Evolutionary conservation across 805 yeast genomes (phyloP).

Genomic region (Suhomyces canberraensis): DNA sequence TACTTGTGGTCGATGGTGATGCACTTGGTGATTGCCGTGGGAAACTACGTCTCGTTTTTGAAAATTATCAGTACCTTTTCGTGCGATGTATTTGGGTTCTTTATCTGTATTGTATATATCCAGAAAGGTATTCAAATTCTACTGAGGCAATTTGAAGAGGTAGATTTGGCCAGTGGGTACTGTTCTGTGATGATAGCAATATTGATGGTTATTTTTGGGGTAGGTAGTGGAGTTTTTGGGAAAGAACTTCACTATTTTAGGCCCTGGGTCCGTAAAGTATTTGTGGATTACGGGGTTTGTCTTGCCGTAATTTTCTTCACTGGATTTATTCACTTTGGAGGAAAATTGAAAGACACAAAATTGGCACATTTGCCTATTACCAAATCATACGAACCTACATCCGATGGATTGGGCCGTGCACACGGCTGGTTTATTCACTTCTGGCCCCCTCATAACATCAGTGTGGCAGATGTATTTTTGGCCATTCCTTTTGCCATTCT

Average conservation of each 20-base stretch:
- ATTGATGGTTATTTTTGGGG: slow-evolving; percentile 74
- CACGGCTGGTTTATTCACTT: slow-evolving; percentile 78
- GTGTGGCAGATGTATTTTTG: slow-evolving; percentile 74
- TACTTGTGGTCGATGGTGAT: slow-evolving; percentile 86
- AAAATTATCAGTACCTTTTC: slow-evolving; percentile 75
- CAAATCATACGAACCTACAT: slow-evolving; percentile 72
- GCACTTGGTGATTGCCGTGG: slow-evolving; percentile 69
- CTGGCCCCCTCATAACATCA: slow-evolving; percentile 55
- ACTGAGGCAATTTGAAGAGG: slow-evolving; percentile 57
- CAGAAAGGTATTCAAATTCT: slow-evolving; percentile 89
- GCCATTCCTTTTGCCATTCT: slow-evolving; percentile 92
- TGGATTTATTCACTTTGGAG: slow-evolving; percentile 91
- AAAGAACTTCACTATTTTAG: slow-evolving; percentile 58
- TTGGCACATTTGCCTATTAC: slow-evolving; percentile 68
- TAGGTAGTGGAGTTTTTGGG: slow-evolving; percentile 58
- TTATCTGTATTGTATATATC: slow-evolving; percentile 81
- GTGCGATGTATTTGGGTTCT: slow-evolving; percentile 91
- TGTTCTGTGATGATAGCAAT: slow-evolving; percentile 73
- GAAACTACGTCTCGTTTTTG: slow-evolving; percentile 65
- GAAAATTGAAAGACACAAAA: slow-evolving; percentile 53
- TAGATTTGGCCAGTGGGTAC: slow-evolving; percentile 52
- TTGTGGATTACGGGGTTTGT: slow-evolving; percentile 87
- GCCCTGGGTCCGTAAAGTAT: slow-evolving; percentile 58
- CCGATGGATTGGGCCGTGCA: slow-evolving; percentile 30
- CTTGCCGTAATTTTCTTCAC: slow-evolving; percentile 82